Base-by-base conservation (phyloP, 371 early-diverging fungal genomes). In the Pancytospora epiphaga region DNA sequence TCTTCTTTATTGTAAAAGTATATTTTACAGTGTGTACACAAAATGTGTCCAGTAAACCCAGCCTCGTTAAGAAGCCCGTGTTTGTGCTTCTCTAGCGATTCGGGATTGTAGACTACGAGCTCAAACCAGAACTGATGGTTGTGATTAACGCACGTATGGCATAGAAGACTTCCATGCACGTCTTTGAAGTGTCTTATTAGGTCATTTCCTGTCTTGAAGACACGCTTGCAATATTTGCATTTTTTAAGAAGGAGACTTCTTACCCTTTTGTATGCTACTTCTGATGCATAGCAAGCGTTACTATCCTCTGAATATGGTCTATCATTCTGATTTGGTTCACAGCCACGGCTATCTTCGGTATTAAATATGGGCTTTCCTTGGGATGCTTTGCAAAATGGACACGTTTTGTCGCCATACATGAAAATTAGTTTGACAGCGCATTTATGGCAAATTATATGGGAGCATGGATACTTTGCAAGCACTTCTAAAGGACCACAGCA, bases 121-220 rank as follows among this genome's bases (percentile, higher is more conserved):
- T 82, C 82, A 52, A 32, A 52, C 62, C 75, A 71, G 49, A 82
- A 78, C 32, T 74, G 69, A 39, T 73, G 72, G 62, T 72, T 70
- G 40, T 70, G 40, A 25, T 72, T 57, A 18, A 69, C 66, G 47
- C 82, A 82, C 57, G 70, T 72, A 22, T 36, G 30, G 56, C 82
- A 82, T 0, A 80, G 62, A 6, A 74, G 38, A 36, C 50, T 47
- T 18, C 61, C 43, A 50, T 82, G 82, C 30, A 32, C 43, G 27
- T 36, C n/a, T 36, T 50, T 30, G 57, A 77, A 82, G 54, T 82
- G 82, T 18, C 36, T 39, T 0, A 49, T 64, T 2, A 81, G 68
- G 27, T 61, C 49, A 22, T 72, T 33, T 25, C 27, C 43, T 33
- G 67, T 58, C 52, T 75, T 69, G 47, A 58, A 69, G 36, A 54